Base-by-base conservation (phyloP, 768 basidiomycete genomes). In the Pleurotus eryngii region DNA sequence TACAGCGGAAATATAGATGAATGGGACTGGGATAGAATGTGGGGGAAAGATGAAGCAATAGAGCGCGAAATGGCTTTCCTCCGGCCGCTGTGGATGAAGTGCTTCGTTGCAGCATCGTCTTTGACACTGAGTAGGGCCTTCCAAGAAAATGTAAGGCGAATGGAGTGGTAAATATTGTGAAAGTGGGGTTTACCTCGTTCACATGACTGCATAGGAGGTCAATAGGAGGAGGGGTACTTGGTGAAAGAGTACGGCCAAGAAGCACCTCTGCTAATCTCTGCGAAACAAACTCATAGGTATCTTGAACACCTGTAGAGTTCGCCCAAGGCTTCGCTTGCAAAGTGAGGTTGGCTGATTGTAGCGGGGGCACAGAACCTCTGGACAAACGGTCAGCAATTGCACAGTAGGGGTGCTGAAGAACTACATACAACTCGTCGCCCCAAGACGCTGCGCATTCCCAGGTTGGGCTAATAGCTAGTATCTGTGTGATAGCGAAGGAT, bases 1-100 rank as follows among this genome's bases (percentile, higher is more conserved):
- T 89, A 85, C 3, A 97, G 78, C 2, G 95, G 92, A 69, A 97
- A 98, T 47, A 94, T 81, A 30, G 68, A 67, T 0, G 80, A 74
- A 63, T 84, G 75, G 0, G 78, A 76, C 2, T 67, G 46, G 8
- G 70, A 48, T 0, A 89, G 80, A 35, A 96, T 84, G 54, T 88
- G 77, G 0, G 82, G 78, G 67, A 86, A 76, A 49, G 73, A 64
- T 56, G 66, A 65, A 26, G 72, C 59, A 58, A 80, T 59, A 9
- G 71, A 67, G 39, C 69, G 73, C 45, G 71, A 60, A 42, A 73
- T 62, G 37, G 72, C 66, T 59, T 74, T 80, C 39, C 80, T 78
- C 55, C 81, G 81, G 55, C 77, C 74, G 53, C 72, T 73, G 56
- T 81, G 77, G 48, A 89, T 74, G 58, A 89, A 81, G 58, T 75